Evolutionary conservation across 495 filamentous ascomycete genomes (phyloP).

Genomic region (Daldinia caldariorum): DNA sequence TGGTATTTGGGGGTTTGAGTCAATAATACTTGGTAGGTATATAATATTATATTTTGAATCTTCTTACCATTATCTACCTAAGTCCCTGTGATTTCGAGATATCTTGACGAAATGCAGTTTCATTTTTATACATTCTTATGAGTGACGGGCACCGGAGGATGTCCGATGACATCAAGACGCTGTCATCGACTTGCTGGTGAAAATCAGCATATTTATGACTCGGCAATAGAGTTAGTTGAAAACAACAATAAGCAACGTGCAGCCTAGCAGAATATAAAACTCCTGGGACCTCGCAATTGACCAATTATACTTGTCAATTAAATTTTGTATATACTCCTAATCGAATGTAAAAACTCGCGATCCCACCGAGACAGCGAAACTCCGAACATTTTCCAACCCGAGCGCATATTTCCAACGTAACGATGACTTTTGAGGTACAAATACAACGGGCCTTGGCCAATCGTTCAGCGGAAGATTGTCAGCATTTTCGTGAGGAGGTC

Average conservation of each 20-base stretch:
- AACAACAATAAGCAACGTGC: constrained; percentile 27
- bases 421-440: not conserved
- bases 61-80: not conserved
- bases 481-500: constrained; percentile 7
- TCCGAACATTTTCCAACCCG: constrained; percentile 30
- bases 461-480: constrained; percentile 7
- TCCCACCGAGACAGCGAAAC: constrained; percentile 35
- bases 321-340: constrained; percentile 10
- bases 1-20: not conserved
- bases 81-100: constrained; percentile 1
- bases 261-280: not conserved
- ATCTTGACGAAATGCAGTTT: not conserved
- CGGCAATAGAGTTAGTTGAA: constrained; percentile 25
- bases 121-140: not conserved
- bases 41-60: not conserved
- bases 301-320: constrained; percentile 19
- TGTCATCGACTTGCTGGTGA: constrained; percentile 15
- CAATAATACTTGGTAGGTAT: not conserved
- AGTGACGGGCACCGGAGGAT: constrained; percentile 1
- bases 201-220: constrained; percentile 16
- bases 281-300: not conserved
- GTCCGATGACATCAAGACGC: constrained; percentile 32
- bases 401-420: constrained; percentile 1
- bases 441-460: constrained; percentile 2
- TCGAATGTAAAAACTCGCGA: not conserved